Base-by-base conservation (phyloP, 2,329 filamentous ascomycete species). In the Nannizzia gypsea region DNA sequence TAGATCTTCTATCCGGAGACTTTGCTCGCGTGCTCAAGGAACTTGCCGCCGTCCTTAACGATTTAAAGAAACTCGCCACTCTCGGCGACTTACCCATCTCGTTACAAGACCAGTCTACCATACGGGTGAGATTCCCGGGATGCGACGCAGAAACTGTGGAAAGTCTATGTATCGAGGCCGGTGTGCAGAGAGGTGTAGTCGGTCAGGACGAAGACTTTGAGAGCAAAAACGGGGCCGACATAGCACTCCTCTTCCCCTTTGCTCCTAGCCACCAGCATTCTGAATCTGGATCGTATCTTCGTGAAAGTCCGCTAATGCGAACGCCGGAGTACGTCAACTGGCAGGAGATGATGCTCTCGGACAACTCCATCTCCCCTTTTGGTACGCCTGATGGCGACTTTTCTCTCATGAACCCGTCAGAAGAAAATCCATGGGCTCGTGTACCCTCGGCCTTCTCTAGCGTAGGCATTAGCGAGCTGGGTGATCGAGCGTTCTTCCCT, bases 41-140 rank as follows among this genome's bases (percentile, higher is more conserved):
- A 65, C 80, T 96, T 17, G 84, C 88, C 1, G 82, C 84, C 4
- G 81, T 92, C 0, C 81, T 93, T 67, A 87, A 86, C 57, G 93
- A 99, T 67, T 78, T 99, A 5, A 87, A 89, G 67, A 83, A 83
- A 38, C 78, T 99, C 0, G 83, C 90, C 0, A 76, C 79, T 0
- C 73, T 97, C 1, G 93, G 93, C 1, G 90, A 96, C 69, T 76
- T 99, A 20, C 90, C 92, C 0, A 83, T 97, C 36, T 80, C 83
- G 0, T 80, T 96, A 58, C 83, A 89, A 59, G 80, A 82, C 40
- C 77, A 81, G 36, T 83, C 83, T 1, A 81, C 83, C 0, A 76
- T 96, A 3, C 84, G 90, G 36, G 84, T 97, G 1, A 86, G 90
- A 31, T 97, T 99, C 68, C 90, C 91, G 0, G 93, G 93, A 2